Evolutionary conservation across 352 stramenopile genomes (phyloP), one percentile per base, ranked within the genome.

Genomic region (Phytophthora palmivora): DNA sequence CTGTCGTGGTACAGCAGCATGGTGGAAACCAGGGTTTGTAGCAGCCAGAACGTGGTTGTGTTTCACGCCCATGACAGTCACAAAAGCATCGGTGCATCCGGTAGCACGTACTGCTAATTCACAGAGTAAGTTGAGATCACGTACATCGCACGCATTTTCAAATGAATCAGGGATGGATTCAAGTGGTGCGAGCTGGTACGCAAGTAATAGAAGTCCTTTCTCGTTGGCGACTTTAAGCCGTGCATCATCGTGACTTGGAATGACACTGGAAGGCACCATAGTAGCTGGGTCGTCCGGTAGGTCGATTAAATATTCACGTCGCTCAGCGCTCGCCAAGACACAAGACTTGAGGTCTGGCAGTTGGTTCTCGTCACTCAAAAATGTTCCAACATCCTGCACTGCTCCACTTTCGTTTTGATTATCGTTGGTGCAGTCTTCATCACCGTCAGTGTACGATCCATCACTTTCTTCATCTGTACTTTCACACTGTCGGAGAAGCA

Each of bases 301-400:
- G 34, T 72, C 44, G 26, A 84, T 54, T 16, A 70, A 33, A 62
- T 88, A 90, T 0, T 36, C 45, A 9, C 81, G 70, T 4, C 48
- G 39, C 9, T 74, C 59, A 8, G 63, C 64, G 38, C 71, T 86
- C 18, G 76, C 72, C 1, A 88, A 26, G 1, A 69, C 44, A 19
- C 72, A 81, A 0, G 66, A 16, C 12, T 67, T 42, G 1, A 73
- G 47, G 5, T 44, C n/a, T 22, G 65, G 65, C 2, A 70, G 38
- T 37, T 58, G 51, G 2, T 42, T 48, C 15, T 60, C 28, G 6
- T 76, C 63, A 6, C 36, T 37, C 34, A 73, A 33, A 45, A 51
- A 73, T 4, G 33, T 46, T 11, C 19, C 43, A 1, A 73, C 30
- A 6, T 62, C 28, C 22, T 54, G n/a, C 9, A 73, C 10, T 4